phyloP scores from a whole-genome alignment of 805 yeast genomes.

The Saccharomycopsis fibuligera region DNA sequence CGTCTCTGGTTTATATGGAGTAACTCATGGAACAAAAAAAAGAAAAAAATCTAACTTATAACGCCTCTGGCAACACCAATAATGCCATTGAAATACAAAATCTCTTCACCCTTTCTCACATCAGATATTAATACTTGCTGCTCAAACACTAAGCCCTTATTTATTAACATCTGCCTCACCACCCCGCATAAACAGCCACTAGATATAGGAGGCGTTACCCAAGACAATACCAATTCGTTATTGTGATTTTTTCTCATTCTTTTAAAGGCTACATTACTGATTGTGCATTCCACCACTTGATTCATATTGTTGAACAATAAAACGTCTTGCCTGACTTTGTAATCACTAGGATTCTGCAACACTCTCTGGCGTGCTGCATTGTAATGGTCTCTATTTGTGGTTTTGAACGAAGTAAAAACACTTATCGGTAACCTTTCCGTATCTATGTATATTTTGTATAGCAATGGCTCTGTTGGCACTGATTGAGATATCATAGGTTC shows the following conservation, averaged over 20 bases:
- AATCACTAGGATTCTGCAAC: constrained; percentile 25
- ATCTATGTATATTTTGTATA: constrained; percentile 64
- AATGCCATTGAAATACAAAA: constrained; percentile 74
- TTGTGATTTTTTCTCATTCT: constrained; percentile 26
- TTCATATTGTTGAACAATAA: constrained; percentile 55
- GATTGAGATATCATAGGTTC: neutral
- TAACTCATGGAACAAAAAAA: no score
- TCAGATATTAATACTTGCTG: constrained; percentile 39
- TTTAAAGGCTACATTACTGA: constrained; percentile 69
- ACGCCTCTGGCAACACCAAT: constrained; percentile 69
- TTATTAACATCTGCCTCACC: constrained; percentile 57
- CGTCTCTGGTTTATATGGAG: no score
- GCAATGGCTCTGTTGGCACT: neutral
- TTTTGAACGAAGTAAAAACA: constrained; percentile 82
- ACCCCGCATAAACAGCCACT: constrained; percentile 86
- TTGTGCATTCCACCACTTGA: constrained; percentile 73
- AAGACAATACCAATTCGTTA: constrained; percentile 33
- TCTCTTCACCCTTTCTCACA: constrained; percentile 58
- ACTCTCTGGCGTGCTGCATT: constrained; percentile 50
- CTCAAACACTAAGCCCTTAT: constrained; percentile 48
- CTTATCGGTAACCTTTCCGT: constrained; percentile 45
- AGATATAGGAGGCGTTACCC: constrained; percentile 78
- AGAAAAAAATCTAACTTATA: constrained; percentile 28
- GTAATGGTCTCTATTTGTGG: constrained; percentile 66
- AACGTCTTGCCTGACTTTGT: constrained; percentile 52